Base-by-base conservation (phyloP, 352 stramenopile species). In the Aphanomyces euteiches region DNA sequence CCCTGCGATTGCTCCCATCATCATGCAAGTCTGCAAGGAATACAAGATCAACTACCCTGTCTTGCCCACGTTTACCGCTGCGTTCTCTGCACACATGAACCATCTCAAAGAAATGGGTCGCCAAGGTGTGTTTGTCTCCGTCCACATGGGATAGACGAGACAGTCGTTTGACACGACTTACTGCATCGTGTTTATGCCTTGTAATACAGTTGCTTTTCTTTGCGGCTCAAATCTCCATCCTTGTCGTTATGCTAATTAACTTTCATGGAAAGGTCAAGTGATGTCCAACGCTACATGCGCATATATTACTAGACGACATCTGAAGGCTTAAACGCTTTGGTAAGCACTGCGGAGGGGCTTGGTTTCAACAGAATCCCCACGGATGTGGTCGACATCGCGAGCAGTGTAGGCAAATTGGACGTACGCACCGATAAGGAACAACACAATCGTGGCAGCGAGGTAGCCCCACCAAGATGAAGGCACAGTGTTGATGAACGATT, bases 21-120 rank as follows among this genome's bases (percentile, higher is more conserved):
- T 98, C 66, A 81, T 93, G 43, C 82, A 92, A 39, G 90, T 96
- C 41, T 98, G 93, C 81, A 85, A 92, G 74, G 95, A 98, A 80
- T 95, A 97, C 82, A 94, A 95, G 38, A 74, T 98, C 61, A 78
- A 95, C 68, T 98, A 98, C 85, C 90, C 85, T 48, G 83, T 95
- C 78, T 78, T 97, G 19, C 84, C 90, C 56, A 84, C 75, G 72
- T 97, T 97, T 77, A 73, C 65, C 37, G 73, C 78, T 41, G 92
- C 92, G 37, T 79, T 97, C 50, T 65, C 71, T 60, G 90, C 87
- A 12, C 92, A 97, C 81, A 86, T 98, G 39, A 75, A 85, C 15
- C 91, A 97, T 79, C 85, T 98, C 68, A 83, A 93, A 73, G 77
- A 90, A 61, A 96, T 98, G 87, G 92, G 92, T 41, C 73, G 79